These are phyloP conservation scores for Phytophthora lateralis DNA, from an alignment of 352 stramenopile species.

Conservation along the genomic window DNA sequence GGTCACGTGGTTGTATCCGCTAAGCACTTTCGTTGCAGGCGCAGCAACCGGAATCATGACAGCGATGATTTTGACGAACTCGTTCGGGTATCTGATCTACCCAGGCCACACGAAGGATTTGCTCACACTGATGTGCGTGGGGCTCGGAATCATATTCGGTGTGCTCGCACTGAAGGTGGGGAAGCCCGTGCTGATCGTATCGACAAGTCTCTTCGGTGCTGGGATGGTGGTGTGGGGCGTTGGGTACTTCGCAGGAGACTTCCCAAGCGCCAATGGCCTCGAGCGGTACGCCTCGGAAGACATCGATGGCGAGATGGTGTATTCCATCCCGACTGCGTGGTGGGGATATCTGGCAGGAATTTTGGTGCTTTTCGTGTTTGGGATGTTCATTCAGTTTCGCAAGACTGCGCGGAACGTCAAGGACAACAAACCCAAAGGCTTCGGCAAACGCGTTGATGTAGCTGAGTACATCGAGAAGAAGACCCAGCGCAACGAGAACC, in stretches of 20 bases:
- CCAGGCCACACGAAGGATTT: constrained; percentile 44
- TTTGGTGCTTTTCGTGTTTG: constrained; percentile 47
- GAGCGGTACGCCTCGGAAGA: constrained; percentile 34
- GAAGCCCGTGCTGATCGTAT: constrained; percentile 48
- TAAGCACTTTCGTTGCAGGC: constrained; percentile 53
- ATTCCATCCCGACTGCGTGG: constrained; percentile 47
- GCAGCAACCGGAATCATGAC: constrained; percentile 49
- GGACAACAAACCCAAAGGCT: constrained; percentile 14
- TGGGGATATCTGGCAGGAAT: constrained; percentile 52
- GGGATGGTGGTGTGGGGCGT: constrained; percentile 45
- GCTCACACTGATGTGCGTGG: constrained; percentile 37
- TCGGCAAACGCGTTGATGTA: constrained; percentile 9
- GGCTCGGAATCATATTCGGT: constrained; percentile 43
- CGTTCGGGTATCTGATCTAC: constrained; percentile 49
- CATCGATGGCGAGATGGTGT: constrained; percentile 34
- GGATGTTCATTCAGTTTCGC: constrained; percentile 53
- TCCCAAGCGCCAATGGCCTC: constrained; percentile 42
- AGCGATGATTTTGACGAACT: constrained; percentile 43
- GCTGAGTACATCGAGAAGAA: constrained; percentile 28
- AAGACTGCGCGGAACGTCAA: constrained; percentile 41
- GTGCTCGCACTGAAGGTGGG: constrained; percentile 46
- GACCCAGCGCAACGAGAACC: constrained; percentile 14
- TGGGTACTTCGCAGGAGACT: constrained; percentile 58
- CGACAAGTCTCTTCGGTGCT: constrained; percentile 51
- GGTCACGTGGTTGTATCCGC: constrained; percentile 43